Base-by-base conservation (phyloP, 345 rosid species). In the Clarkia xantiana region DNA sequence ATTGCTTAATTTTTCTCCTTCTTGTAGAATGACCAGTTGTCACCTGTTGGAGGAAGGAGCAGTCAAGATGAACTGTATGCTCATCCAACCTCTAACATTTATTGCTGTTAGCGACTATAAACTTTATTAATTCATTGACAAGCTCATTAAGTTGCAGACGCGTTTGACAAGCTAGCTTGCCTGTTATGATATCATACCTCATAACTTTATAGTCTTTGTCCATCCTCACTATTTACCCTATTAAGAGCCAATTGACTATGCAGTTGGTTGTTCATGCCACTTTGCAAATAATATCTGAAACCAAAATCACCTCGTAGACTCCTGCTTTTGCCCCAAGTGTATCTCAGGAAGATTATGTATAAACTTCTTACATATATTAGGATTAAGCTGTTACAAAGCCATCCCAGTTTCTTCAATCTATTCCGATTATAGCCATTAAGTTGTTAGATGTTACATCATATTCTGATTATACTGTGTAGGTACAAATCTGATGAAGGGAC, bases 401-500 rank as follows among this genome's bases (percentile, higher is more conserved):
- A 49, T 49, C 39, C 14, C 39, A 38, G 38, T n/a, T n/a, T 40
- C 18, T 18, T 16, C 18, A 10, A 14, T 23, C 13, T 16, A 53
- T 53, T 9, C 49, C 15, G 18, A 16, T 16, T 15, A 16, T 45
- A 9, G 10, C 22, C 9, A 29, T 29, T 29, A 29, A 3, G n/a
- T n/a, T n/a, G n/a, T n/a, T n/a, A n/a, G n/a, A n/a, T n/a, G n/a
- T n/a, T n/a, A n/a, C n/a, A 29, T 29, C 36, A 5, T 16, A 23
- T 13, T 34, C 40, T 19, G 16, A 23, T n/a, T 38, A n/a, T 34
- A 18, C 20, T 44, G 36, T 55, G 40, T 53, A 79, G 85, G 76
- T 48, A 47, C 53, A 51, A 74, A 50, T 54, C 70, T 50, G 69
- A 63, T 52, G 70, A 60, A 39, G 61, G 55, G 45, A 51, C 62